A percentile compares a stretch with the other conserved stretches of the same genome.
phyloP scores from a whole-genome alignment of 1,284 basidiomycete genomes.

The Vanrija sp. region DNA sequence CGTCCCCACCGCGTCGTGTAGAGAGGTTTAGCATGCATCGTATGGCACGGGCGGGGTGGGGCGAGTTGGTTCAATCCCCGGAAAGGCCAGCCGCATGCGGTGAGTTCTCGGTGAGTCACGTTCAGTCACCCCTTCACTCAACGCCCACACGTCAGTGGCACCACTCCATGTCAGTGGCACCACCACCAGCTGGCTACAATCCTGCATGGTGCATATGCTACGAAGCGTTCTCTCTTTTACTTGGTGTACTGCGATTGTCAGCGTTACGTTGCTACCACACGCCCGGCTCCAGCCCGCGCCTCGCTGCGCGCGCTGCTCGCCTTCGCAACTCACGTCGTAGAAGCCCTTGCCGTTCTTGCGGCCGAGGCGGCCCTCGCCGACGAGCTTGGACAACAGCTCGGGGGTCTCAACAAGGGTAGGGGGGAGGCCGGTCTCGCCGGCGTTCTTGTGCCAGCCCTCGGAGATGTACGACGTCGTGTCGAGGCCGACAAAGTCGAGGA shows the following conservation, averaged over 20 bases:
- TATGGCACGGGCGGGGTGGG: no score
- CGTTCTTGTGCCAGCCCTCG: conserved; percentile 54
- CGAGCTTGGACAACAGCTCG: conserved; percentile 52
- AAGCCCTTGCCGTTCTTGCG: conserved; percentile 54
- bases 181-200: no score
- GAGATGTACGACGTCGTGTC: conserved; percentile 53
- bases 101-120: no score
- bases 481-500: conserved; percentile 56
- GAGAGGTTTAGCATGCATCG: no score
- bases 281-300: not conserved
- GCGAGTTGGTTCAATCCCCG: no score
- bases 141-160: no score
- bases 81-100: no score
- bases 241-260: not conserved
- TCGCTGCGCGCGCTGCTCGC: not conserved
- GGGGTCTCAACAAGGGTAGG: conserved; percentile 52
- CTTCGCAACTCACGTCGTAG: conserved; percentile 43
- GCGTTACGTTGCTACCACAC: not conserved
- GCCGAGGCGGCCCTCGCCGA: conserved; percentile 55
- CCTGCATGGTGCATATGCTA: no score
- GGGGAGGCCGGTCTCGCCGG: conserved; percentile 49
- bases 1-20: no score
- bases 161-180: no score
- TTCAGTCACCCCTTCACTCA: no score
- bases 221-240: not conserved